Conservation (phyloP, 176 grass and related monocot genomes). For the Cymbopogon citratus region DNA sequence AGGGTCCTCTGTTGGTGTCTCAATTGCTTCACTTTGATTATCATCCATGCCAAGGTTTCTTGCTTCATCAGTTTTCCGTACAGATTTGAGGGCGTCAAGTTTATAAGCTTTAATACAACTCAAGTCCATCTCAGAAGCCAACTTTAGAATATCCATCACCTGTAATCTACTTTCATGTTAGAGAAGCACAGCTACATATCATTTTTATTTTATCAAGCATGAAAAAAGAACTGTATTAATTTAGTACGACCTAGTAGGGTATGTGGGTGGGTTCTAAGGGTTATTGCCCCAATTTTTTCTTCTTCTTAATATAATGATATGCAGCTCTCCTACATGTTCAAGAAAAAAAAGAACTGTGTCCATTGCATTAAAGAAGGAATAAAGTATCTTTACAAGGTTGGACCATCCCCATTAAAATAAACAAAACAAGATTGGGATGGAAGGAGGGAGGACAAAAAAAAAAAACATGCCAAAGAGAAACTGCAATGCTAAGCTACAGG, state of each 20-base stretch:
- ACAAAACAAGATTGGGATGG: background rate
- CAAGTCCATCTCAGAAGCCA: slow-evolving; percentile 91
- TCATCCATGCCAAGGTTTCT: slow-evolving; percentile 28
- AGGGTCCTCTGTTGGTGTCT: background rate
- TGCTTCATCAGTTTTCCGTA: slow-evolving; percentile 30
- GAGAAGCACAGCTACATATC: background rate
- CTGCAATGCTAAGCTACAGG: background rate
- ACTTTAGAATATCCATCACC: slow-evolving; percentile 95
- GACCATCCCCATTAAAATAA: background rate
- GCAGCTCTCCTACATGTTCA: background rate
- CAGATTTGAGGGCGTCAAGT: slow-evolving; percentile 95
- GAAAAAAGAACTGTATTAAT: background rate
- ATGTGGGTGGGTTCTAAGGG: background rate
- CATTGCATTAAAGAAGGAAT: background rate
- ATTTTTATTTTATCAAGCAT: background rate
- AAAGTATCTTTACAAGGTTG: background rate
- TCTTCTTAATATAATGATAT: background rate
- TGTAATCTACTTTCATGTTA: slow-evolving; percentile 52
- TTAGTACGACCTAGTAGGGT: background rate
- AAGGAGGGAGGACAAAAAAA: background rate
- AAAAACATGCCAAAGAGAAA: background rate
- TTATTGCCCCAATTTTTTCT: background rate
- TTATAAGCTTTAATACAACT: slow-evolving; percentile 94
- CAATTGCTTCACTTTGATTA: slow-evolving; percentile 28
- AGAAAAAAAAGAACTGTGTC: background rate